Evolutionary conservation across 2,329 filamentous ascomycete species (phyloP).

Genomic region (Nemania serpens): DNA sequence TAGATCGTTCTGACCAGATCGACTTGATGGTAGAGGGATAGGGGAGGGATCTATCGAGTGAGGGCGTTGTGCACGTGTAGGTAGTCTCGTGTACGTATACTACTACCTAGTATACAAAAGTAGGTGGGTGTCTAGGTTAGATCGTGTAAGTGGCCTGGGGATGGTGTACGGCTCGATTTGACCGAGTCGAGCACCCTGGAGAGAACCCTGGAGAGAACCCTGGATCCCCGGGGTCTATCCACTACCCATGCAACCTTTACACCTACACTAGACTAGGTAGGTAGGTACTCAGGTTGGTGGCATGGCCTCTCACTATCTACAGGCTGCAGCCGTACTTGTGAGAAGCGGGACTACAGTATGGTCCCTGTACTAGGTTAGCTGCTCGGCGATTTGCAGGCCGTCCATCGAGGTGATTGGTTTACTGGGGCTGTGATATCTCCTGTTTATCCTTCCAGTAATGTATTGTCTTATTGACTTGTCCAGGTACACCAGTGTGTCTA

Average conservation of each 20-base stretch:
- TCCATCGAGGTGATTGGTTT: conserved; percentile 15
- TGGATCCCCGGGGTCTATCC: conserved; percentile 4
- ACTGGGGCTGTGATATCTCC: conserved; percentile 6
- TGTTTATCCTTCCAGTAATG: not conserved
- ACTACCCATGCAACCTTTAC: no score
- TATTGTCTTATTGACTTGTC: no score
- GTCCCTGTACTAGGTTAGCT: conserved; percentile 3
- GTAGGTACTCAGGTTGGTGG: no score
- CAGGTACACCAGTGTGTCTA: no score
- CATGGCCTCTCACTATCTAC: no score
- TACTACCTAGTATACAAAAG: no score
- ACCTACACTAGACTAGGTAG: no score
- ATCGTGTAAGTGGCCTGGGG: no score
- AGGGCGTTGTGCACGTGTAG: not conserved
- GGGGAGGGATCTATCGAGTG: not conserved
- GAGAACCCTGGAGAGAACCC: conserved; percentile 11
- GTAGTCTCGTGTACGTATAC: conserved; percentile 7
- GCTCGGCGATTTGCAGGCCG: not conserved
- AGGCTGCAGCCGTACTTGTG: not conserved
- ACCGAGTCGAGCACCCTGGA: no score
- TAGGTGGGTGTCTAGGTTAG: no score
- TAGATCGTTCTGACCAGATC: not conserved
- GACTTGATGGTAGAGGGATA: conserved; percentile 2
- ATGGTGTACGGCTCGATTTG: no score
- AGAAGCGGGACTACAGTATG: conserved; percentile 20